Percentiles rank a stretch among this genome's conserved stretches.
These are phyloP conservation scores for Solanum bulbocastanum DNA, from an alignment of 257 asterid genomes.

Conservation along the genomic window DNA sequence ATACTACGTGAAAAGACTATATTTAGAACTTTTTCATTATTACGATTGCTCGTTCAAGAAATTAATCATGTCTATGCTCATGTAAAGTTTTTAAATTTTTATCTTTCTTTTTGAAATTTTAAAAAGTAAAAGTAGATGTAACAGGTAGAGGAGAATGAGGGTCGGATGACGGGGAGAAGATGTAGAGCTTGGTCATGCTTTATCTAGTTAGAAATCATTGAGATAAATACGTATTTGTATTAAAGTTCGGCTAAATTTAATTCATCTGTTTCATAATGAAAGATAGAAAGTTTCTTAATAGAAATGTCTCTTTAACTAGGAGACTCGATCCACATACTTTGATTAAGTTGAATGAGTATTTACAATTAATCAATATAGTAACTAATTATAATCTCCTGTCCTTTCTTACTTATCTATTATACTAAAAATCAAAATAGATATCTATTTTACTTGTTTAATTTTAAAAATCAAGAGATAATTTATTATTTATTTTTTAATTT, in stretches of 20 bases:
- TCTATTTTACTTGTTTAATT: too few relatives aligned
- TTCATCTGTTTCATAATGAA: too few relatives aligned
- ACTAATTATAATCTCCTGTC: neutral
- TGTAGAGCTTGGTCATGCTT: neutral
- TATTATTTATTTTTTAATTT: too few relatives aligned
- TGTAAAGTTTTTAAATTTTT: neutral
- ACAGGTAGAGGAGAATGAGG: neutral
- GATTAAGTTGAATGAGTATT: too few relatives aligned
- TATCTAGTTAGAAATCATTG: neutral
- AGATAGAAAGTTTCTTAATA: rapidly evolving
- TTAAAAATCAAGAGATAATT: too few relatives aligned
- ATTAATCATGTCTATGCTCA: neutral
- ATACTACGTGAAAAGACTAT: neutral
- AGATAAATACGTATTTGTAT: too few relatives aligned
- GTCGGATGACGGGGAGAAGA: neutral
- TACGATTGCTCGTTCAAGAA: neutral
- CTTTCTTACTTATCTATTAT: too few relatives aligned
- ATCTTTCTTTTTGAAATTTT: neutral
- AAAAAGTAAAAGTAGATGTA: neutral
- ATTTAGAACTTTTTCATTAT: neutral
- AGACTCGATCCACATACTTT: too few relatives aligned
- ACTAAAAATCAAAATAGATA: too few relatives aligned
- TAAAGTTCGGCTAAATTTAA: too few relatives aligned
- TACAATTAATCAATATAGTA: neutral
- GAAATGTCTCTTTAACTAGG: too few relatives aligned